Percentiles rank a stretch among this genome's conserved stretches.
phyloP scores from a whole-genome alignment of 495 filamentous ascomycete species.

The Trichoderma gamsii region DNA sequence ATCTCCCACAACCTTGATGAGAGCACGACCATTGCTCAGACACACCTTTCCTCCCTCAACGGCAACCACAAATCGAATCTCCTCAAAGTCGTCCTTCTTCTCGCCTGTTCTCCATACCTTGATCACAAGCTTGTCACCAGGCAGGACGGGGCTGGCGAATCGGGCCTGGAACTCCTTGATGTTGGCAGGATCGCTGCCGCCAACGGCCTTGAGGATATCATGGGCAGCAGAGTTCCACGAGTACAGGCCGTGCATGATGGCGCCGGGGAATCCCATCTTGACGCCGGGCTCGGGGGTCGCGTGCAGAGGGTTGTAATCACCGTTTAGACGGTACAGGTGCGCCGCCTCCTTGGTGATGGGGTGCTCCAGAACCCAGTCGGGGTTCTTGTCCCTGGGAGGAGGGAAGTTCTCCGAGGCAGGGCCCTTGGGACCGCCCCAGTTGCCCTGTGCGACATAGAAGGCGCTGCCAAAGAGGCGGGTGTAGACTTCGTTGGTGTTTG shows the following conservation, averaged over 20 bases:
- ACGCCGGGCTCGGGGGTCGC: constrained; percentile 73
- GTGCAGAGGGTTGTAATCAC: constrained; percentile 89
- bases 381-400: constrained; percentile 61
- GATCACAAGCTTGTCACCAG: constrained; percentile 63
- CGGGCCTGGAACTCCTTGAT: constrained; percentile 81
- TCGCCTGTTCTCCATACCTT: constrained; percentile 61
- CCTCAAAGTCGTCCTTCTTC: constrained; percentile 66
- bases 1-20: constrained; percentile 58
- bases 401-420: constrained; percentile 69
- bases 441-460: constrained; percentile 79
- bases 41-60: constrained; percentile 69
- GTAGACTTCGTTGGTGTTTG: constrained; percentile 63
- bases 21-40: constrained; percentile 74
- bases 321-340: constrained; percentile 75
- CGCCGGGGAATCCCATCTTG: constrained; percentile 86
- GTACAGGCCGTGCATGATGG: constrained; percentile 83
- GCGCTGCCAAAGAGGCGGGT: constrained; percentile 57
- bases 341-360: constrained; percentile 66
- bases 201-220: constrained; percentile 63
- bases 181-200: constrained; percentile 69
- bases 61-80: constrained; percentile 69
- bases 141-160: constrained; percentile 76
- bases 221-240: constrained; percentile 79
- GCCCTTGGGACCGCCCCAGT: constrained; percentile 88
- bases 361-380: constrained; percentile 65